These are phyloP conservation scores for Globisporangium heterothallicum DNA, from an alignment of 352 stramenopile species.

Conservation along the genomic window DNA sequence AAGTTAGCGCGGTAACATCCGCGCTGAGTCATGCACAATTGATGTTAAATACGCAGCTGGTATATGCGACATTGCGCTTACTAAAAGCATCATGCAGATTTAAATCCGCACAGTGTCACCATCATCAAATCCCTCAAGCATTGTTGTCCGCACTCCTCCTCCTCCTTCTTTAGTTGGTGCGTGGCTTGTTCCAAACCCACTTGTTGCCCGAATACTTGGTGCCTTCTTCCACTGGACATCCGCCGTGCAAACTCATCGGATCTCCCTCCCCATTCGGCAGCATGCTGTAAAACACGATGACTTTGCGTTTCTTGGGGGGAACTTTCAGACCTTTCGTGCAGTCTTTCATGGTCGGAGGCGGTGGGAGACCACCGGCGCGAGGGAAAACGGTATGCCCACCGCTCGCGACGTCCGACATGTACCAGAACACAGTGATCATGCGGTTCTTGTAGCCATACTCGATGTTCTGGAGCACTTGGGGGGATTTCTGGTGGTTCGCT, in stretches of 20 bases:
- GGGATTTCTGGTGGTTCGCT: constrained; percentile 31
- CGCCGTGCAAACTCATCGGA: constrained; percentile 54
- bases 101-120: no score
- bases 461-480: constrained; percentile 35
- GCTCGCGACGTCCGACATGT: constrained; percentile 72
- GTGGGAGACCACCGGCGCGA: constrained; percentile 34
- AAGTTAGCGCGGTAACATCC: no score
- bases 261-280: constrained; percentile 53
- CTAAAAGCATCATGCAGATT: no score
- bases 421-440: constrained; percentile 83
- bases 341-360: constrained; percentile 35
- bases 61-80: no score
- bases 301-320: constrained; percentile 58
- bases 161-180: constrained; percentile 1
- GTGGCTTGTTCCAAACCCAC: constrained; percentile 77
- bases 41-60: no score
- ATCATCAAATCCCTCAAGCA: no score
- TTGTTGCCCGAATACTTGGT: constrained; percentile 78
- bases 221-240: constrained; percentile 61
- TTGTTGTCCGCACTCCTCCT: no score
- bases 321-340: constrained; percentile 58
- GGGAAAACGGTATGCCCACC: constrained; percentile 66
- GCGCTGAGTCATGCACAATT: no score
- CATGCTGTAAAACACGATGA: constrained; percentile 78
- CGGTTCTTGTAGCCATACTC: constrained; percentile 66